Conservation (phyloP, 257 asterid species). For the Orobanche coerulescens region DNA sequence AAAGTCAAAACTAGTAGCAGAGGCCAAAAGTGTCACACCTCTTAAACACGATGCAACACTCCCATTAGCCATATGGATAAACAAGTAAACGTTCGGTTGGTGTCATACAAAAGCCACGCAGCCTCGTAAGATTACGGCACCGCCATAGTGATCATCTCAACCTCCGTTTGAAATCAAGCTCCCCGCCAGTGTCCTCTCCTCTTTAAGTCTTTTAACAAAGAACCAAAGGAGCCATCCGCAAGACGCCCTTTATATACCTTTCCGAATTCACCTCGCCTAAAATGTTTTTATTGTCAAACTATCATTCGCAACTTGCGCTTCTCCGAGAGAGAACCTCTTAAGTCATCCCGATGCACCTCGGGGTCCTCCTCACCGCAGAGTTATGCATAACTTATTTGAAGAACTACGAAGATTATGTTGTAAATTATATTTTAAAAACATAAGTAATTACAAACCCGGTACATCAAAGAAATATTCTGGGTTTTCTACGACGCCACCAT, state of each 20-base stretch:
- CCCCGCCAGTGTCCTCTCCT: conserved; percentile 52
- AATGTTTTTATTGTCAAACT: conserved; percentile 41
- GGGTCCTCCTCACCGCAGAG: conserved; percentile 48
- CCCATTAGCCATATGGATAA: conserved; percentile 55
- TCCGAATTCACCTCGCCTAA: conserved; percentile 51
- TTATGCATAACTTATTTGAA: conserved; percentile 3
- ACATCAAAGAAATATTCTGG: conserved; percentile 48
- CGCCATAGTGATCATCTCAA: conserved; percentile 51
- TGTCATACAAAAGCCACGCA: conserved; percentile 54
- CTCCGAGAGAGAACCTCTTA: conserved; percentile 48
- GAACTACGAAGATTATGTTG: not conserved
- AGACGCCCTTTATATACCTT: conserved; percentile 49
- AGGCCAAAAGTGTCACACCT: conserved; percentile 29
- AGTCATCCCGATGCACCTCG: conserved; percentile 49
- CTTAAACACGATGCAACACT: conserved; percentile 54
- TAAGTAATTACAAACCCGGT: conserved; percentile 30
- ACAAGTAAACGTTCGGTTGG: conserved; percentile 52
- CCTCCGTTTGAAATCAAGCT: conserved; percentile 51
- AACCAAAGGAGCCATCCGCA: conserved; percentile 48
- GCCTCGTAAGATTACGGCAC: conserved; percentile 51
- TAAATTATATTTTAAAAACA: not conserved
- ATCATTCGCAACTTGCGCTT: conserved; percentile 53
- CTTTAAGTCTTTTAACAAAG: conserved; percentile 47
- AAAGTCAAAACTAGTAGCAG: not conserved
- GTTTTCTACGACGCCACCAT: conserved; percentile 55